Base-by-base conservation (phyloP, 345 rosid genomes). In the Pugionium dolabratum region DNA sequence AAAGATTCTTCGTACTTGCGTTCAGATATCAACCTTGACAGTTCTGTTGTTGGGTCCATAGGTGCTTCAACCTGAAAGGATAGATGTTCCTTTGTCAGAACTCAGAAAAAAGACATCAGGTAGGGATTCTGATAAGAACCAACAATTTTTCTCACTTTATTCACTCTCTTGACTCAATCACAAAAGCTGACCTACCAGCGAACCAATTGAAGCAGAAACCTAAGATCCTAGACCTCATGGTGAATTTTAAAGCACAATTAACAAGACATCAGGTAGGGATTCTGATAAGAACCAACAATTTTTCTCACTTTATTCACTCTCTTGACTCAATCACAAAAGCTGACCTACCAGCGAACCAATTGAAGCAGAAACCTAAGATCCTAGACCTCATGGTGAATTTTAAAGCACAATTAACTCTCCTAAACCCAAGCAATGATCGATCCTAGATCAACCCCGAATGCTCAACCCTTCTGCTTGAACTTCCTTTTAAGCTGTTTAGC, bases 1-100 rank as follows among this genome's bases (percentile, higher is more conserved):
- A 94, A 90, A 48, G 95, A 92, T 67, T 88, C 93, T 30, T 86
- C 97, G 9, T 83, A 94, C 72, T 90, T 90, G 59, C 57, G 69
- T 61, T 90, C 96, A 2, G 84, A 54, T 72, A 90, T 62, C 76
- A 90, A 67, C 75, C 85, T 84, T 2, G 82, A 80, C 11, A 90
- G 76, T 9, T 40, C 44, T 9, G 44, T 40, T 7, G 10, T 40
- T 2, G 44, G 44, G 44, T 40, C n/a, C 44, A 40, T 40, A 7
- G 44, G 44, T 8, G 44, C 44, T 40, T 40, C 44, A 9, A 40
- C n/a, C 44, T 40, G 44, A 8, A 40, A 8, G 10, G 5, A 40
- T 40, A 40, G 44, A 40, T 8, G n/a, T 7, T 40, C 2, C 5
- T 7, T 40, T 8, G 44, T 40, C 10, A 8, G 9, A 40, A 8